Base-by-base conservation (phyloP, 306 rosid genomes). In the Comarum palustre region DNA sequence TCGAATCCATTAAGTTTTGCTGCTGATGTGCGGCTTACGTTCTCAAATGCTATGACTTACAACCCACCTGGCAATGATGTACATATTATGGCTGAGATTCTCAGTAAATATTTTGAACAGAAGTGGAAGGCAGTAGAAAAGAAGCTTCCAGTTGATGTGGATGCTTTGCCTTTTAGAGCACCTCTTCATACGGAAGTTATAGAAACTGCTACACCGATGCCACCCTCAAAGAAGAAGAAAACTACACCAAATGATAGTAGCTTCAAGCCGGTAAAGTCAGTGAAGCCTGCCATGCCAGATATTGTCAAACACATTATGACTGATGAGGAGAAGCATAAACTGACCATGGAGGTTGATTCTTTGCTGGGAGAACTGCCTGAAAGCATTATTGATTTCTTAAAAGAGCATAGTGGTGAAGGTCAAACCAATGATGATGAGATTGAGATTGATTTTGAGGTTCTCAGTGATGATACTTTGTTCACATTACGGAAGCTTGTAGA, bases 371-470 rank as follows among this genome's bases (percentile, higher is more conserved):
- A 93, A 67, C 74, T 90, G 84, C 98, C 98, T 69, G 90, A 89
- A 66, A 75, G 75, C 60, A 85, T 93, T 71, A 31, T 91, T 72
- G 87, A 86, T 73, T 93, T 93, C 82, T 72, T 93, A 76, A 87
- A 83, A 80, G 94, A 79, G 82, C 93, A 89, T 36, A 87, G 86
- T 71, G 66, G 75, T 81, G 84, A 71, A 6, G 89, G 81, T 73
- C 89, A 84, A 72, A 73, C 85, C n/a, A 75, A 66, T 6, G 98
- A 86, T 51, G 96, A 93, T 36, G 98, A 93, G 83, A 86, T 93
- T 82, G 98, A 89, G 87, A 86, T 93, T 73, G 98, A 91, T 77
- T 88, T 93, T 29, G 97, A 89, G 84, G 85, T 83, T 58, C 89
- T 93, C 9, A 85, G 90, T 72, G 88, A 90, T 71, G 94, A 87